Base-by-base conservation (phyloP, 192 early-diverging fungal genomes). In the Gigaspora rosea region DNA sequence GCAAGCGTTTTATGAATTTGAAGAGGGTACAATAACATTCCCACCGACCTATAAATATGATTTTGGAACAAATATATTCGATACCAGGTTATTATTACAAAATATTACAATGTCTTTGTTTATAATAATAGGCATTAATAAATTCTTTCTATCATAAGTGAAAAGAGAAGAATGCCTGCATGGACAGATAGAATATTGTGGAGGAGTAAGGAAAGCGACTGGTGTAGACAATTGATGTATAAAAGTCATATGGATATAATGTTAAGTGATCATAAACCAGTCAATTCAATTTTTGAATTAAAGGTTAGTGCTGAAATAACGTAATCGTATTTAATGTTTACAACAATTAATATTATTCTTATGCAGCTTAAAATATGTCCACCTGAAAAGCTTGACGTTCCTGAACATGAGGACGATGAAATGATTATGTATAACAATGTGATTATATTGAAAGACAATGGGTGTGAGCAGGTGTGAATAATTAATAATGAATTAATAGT, bases 101-200 rank as follows among this genome's bases (percentile, higher is more conserved):
- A 27, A 27, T 27, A 1, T 27, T 27, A n/a, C 27, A 27, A 27
- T 27, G 27, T 27, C 27, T 27, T 27, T 27, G 27, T 27, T 27
- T 27, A 27, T 27, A 27, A 27, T 27, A 27, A 27, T 27, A 27
- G 27, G 27, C 27, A 4, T 4, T 52, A 13, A 52, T 52, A 13
- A 52, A 27, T 32, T 80, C 32, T 48, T 22, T 8, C 49, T 11
- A 46, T 49, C 50, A 46, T 52, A 36, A 86, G 89, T 65, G 93
- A 93, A 77, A 96, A 96, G 77, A 85, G 85, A 20, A 87, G 97
- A 41, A 83, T 91, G 5, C 97, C 97, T 16, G 90, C 95, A 2
- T 99, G 95, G 90, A 96, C 95, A 76, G 97, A 99, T 79, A 91
- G 97, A 46, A 90, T 99, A 33, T 83, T 98, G 54, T 98, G 94